Percentiles rank a stretch among this genome's conserved stretches.
phyloP scores from a whole-genome alignment of 2,329 filamentous ascomycete genomes.

The Zasmidium cellare region DNA sequence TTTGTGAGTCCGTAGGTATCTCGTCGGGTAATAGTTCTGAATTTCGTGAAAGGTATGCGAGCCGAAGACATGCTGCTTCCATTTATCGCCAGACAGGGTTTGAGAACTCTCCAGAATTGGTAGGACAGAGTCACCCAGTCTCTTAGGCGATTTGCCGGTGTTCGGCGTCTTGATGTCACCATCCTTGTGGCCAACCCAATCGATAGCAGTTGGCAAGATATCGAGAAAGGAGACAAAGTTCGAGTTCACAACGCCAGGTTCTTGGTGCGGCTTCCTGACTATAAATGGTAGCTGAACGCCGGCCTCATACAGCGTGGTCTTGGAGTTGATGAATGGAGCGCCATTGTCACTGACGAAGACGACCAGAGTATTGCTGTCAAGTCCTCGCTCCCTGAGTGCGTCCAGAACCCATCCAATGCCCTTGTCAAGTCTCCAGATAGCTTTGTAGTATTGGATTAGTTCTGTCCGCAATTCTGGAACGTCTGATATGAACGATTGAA shows the following conservation, averaged over 20 bases:
- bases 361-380: constrained; percentile 43
- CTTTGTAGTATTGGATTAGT: constrained; percentile 41
- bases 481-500: constrained; percentile 44
- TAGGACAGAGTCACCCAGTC: constrained; percentile 42
- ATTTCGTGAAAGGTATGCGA: constrained; percentile 55
- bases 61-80: constrained; percentile 46
- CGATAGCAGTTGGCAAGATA: constrained; percentile 47
- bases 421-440: constrained; percentile 43
- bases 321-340: constrained; percentile 53
- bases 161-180: not conserved
- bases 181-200: constrained; percentile 35
- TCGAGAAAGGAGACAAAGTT: constrained; percentile 51
- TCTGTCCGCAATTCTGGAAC: constrained; percentile 43
- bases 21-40: constrained; percentile 53
- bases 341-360: constrained; percentile 53
- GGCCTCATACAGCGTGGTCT: constrained; percentile 52
- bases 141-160: constrained; percentile 9
- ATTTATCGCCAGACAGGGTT: constrained; percentile 24
- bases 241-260: constrained; percentile 37
- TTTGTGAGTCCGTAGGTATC: constrained; percentile 42
- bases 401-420: constrained; percentile 44
- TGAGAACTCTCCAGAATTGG: constrained; percentile 32
- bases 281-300: constrained; percentile 48
- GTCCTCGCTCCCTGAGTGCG: constrained; percentile 34
- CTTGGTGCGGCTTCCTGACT: constrained; percentile 36